Conservation (phyloP, 2,329 filamentous ascomycete species). For the Raffaelea arxii region DNA sequence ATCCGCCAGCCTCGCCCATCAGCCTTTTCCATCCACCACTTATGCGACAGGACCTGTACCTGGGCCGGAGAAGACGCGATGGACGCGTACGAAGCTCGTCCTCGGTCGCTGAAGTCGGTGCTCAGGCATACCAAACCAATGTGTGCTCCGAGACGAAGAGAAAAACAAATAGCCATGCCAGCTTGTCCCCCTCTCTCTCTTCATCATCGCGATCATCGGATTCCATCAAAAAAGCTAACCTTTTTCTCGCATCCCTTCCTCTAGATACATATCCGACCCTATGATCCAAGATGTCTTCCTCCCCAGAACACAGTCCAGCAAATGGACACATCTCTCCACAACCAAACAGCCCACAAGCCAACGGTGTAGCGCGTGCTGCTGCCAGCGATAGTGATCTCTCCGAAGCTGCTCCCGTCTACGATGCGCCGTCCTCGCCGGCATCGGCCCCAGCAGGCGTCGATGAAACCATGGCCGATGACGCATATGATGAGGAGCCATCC, state of each 20-base stretch:
- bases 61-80: neutral
- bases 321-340: conserved; percentile 57
- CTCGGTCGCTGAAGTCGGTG: neutral
- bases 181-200: neutral
- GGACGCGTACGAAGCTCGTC: neutral
- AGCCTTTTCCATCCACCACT: conserved; percentile 7
- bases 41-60: conserved; percentile 12
- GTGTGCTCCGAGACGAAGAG: no score
- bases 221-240: conserved; percentile 28
- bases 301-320: conserved; percentile 49
- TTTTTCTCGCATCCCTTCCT: conserved; percentile 36
- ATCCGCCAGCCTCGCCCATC: conserved; percentile 12
- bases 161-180: neutral
- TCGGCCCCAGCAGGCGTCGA: conserved; percentile 40
- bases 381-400: conserved; percentile 69
- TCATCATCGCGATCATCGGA: neutral
- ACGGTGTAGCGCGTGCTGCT: conserved; percentile 28
- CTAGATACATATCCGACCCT: conserved; percentile 53
- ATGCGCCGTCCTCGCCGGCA: conserved; percentile 39
- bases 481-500: conserved; percentile 30
- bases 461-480: conserved; percentile 20
- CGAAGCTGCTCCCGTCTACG: conserved; percentile 49
- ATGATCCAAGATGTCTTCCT: conserved; percentile 54
- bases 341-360: conserved; percentile 32
- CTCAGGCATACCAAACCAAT: no score